Base-by-base conservation (phyloP, 2,329 filamentous ascomycete genomes). In the Mycocentrospora acerina region DNA sequence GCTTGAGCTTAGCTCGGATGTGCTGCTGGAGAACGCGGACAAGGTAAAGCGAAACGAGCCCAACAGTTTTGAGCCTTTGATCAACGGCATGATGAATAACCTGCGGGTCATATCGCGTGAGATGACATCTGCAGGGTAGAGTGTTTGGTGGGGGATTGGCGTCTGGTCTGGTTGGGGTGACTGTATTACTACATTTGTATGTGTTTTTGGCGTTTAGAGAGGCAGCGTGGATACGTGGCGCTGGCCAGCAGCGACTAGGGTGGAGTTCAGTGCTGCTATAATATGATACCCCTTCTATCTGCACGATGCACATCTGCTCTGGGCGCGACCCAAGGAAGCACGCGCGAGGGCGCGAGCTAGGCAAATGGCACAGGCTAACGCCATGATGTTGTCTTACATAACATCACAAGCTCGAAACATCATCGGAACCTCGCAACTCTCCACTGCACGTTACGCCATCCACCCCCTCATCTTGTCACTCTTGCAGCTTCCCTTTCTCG, bases 11-110 rank as follows among this genome's bases (percentile, higher is more conserved):
- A 74, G 81, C n/a, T 74, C 84, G 0, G 68, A 66, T 4, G 71
- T 76, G n/a, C 64, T 91, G 11, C 68, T 86, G 31, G 77, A 85
- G 9, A 85, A 90, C 49, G 85, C 84, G 6, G 70, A 72, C 24
- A 73, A 76, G 39, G 77, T 81, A 16, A 70, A 75, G 51, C 71
- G 73, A 5, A 81, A 83, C 53, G 53, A 53, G 15, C 34, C 39
- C 1, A 66, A 50, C 30, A 40, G 46, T 28, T 78, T 85, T 60
- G 74, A 80, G 37, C 77, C 82, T 30, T 67, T 91, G 11, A 79
- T 93, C 3, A 82, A 85, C 45, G 85, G 84, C 1, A 79, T 93
- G 46, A 69, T 91, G 39, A 84, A 90, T 63, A 91, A 93, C 29
- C 35, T 67, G 30, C 46, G 64, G 15, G 58, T 66, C 12, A 40